Base-by-base conservation (phyloP, 2,329 filamentous ascomycete genomes). In the Cladosporium sp. region DNA sequence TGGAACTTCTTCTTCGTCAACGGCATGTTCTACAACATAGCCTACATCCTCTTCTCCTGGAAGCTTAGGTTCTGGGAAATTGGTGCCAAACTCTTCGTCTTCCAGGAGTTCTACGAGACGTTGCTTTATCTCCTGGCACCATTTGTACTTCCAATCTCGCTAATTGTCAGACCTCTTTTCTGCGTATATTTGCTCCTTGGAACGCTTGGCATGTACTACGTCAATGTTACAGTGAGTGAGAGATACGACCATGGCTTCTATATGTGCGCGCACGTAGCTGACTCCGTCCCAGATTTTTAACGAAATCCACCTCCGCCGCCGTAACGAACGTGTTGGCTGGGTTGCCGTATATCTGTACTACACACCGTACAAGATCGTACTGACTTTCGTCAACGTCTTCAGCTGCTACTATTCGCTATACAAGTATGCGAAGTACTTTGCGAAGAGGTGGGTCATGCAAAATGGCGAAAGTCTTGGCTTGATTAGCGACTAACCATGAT, bases 1-100 rank as follows among this genome's bases (percentile, higher is more conserved):
- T 84, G 83, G 83, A 84, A 84, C 59, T 84, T 84, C 73, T 84
- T 85, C 74, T 82, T 83, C 62, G 79, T 83, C 2, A 80, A 81
- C 49, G 78, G 82, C 15, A 77, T 84, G 71, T 83, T 76, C 71
- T 81, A 83, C 69, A 81, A 84, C 68, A 72, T 83, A 69, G 69
- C 72, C 4, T 84, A 85, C 64, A 80, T 85, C 21, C 64, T 84
- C 1, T 73, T 72, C 12, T 79, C 75, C 66, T 85, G 83, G 83
- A 80, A 80, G 64, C 74, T 85, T 8, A 81, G 82, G 4, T 79
- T 75, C 74, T 83, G 79, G 76, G 83, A 84, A 68, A 67, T 84
- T n/a, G 81, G 81, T 3, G 76, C 82, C 1, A 85, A 85, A 72
- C 70, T 84, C 12, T 83, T 82, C 51, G 81, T 84, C 18, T 78